Evolutionary conservation across 2,329 filamentous ascomycete species (phyloP), one percentile per base, ranked within the genome.

Genomic region (Fusarium goolgardi): DNA sequence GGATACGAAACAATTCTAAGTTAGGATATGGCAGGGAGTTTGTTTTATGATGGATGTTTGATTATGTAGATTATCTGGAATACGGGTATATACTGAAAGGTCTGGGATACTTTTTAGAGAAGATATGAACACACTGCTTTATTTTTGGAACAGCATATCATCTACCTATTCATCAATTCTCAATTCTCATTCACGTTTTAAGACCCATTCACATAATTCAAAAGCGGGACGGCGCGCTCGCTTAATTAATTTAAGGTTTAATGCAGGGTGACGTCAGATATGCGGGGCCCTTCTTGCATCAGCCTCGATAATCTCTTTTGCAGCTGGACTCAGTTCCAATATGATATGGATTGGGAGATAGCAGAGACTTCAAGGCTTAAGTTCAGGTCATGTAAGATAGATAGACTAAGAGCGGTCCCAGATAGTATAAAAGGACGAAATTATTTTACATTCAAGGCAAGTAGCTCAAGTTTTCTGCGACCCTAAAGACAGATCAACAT

Each of bases 1-100:
- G 5, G 59, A 61, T 12, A 50, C 32, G 18, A 70, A 70, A 18
- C 44, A 61, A 32, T 70, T 70, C 39, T 70, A 45, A 54, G 41
- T 46, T 27, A 23, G n/a, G 18, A 29, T 1, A 40, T 9, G 15
- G 25, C 6, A 27, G n/a, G 7, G 39, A 6, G 13, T 21, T 23
- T 25, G 18, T n/a, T 27, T 7, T 31, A 41, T 40, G 18, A 16
- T 11, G 21, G n/a, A 18, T 11, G 4, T 2, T 23, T 47, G 20
- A 40, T 40, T 10, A n/a, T 23, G 27, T 37, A 21, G n/a, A 39
- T 27, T 31, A 20, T 11, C 20, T 37, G 21, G 4, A 7, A 41
- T 27, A 13, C 20, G 15, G 27, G 21, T 20, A 29, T 44, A 11
- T 15, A n/a, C 7, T 20, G 13, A 9, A 57, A 25, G 8, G 15